Evolutionary conservation across 2,329 filamentous ascomycete genomes (phyloP).

Genomic region (Fusarium tuaranense): DNA sequence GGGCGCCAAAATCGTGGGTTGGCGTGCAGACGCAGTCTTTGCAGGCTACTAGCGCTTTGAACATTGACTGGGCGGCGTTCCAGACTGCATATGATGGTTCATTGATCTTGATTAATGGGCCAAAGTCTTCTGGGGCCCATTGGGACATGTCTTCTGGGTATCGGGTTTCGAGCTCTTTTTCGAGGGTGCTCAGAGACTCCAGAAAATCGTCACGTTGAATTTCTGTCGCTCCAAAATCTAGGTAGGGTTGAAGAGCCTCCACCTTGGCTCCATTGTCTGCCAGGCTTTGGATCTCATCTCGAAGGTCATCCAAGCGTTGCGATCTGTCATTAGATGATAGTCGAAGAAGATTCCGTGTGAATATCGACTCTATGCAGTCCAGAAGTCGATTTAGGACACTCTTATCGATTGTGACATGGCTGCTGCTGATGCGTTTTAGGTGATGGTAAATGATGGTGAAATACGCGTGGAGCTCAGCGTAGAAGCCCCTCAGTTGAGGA

Average conservation of each 20-base stretch:
- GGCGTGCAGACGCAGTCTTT: conserved; percentile 12
- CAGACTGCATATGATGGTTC: conserved; percentile 15
- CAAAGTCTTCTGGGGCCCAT: conserved; percentile 3
- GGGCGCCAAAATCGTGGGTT: conserved; percentile 1
- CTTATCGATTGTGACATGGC: background rate
- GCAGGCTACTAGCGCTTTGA: conserved; percentile 2
- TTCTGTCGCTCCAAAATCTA: background rate
- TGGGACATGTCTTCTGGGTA: conserved; percentile 12
- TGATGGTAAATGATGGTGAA: conserved; percentile 2
- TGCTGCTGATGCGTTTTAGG: background rate
- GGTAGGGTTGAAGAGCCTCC: background rate
- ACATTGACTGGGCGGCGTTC: conserved; percentile 16
- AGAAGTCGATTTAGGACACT: background rate
- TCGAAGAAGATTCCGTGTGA: background rate
- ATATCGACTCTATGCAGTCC: background rate
- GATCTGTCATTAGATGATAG: background rate
- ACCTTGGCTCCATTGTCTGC: background rate
- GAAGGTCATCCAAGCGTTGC: background rate
- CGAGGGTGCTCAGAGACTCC: background rate
- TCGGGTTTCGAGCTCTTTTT: conserved; percentile 2
- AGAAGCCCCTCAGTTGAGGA: background rate
- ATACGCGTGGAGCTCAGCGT: conserved; percentile 7
- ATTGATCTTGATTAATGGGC: background rate
- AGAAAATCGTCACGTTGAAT: background rate
- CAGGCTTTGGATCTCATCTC: background rate